Evolutionary conservation across 139 green algal species (phyloP), one percentile per base, ranked within the genome.

Genomic region (Edaphochlamys debaryana): DNA sequence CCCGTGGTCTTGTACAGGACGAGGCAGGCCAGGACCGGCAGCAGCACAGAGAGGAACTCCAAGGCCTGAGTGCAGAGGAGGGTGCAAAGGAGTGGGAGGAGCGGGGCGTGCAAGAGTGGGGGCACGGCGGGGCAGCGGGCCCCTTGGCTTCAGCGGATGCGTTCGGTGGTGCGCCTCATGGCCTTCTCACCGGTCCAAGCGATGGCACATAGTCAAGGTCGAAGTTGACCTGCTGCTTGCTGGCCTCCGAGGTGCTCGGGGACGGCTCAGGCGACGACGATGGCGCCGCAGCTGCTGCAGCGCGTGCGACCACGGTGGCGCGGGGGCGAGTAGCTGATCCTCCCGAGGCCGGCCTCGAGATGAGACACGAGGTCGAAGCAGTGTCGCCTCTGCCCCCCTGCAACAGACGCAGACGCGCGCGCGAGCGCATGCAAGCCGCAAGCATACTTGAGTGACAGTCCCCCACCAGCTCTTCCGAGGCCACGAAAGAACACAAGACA

Each of bases 1-100:
- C 83, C 79, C 4, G 87, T 89, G 23, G 86, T 19, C 6, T 63
- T 41, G 36, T 94, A 93, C 60, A 87, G 68, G 38, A 84, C 48
- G 30, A 79, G 71, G 20, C 58, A 36, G 23, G 80, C 30, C 41
- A 89, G 32, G 1, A 75, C 40, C 29, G 87, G 56, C 29, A 66
- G 69, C 50, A 81, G 38, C 38, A 90, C 75, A 54, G 68, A 86
- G 0, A 87, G 37, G 34, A 83, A 40, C 83, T 91, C 84, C 30
- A 83, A 74, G 0, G n/a, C n/a, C n/a, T n/a, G n/a, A n/a, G n/a
- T n/a, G n/a, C n/a, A n/a, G n/a, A n/a, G n/a, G n/a, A n/a, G n/a
- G n/a, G n/a, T n/a, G n/a, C n/a, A n/a, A n/a, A n/a, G n/a, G n/a
- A n/a, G n/a, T n/a, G n/a, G n/a, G n/a, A n/a, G n/a, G n/a, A n/a